Conservation (phyloP, 345 rosid genomes). For the Rhodamnia rubescens region DNA sequence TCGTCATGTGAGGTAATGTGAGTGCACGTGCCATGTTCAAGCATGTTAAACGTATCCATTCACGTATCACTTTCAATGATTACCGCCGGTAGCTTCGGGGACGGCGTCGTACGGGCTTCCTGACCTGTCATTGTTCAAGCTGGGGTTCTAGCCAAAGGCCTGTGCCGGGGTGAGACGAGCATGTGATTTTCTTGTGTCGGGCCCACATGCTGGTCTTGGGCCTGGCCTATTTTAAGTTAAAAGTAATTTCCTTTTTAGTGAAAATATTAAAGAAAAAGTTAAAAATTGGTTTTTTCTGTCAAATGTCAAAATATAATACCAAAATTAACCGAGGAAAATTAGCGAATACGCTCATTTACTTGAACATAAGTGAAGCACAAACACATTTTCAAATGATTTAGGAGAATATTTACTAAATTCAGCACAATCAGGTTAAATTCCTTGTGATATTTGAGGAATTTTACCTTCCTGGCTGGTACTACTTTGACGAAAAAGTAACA, state of each 20-base stretch:
- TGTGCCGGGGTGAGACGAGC: not conserved
- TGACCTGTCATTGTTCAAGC: not conserved
- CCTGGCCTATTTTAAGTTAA: not conserved
- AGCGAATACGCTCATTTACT: not conserved
- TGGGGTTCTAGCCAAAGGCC: not conserved
- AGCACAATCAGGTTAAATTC: not conserved
- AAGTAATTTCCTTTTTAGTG: not conserved
- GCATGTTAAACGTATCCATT: not conserved
- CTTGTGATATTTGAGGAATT: not conserved
- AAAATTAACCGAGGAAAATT: not conserved
- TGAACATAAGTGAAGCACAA: not conserved
- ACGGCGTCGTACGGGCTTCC: not conserved
- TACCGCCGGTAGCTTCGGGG: not conserved
- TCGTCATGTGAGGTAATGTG: not conserved
- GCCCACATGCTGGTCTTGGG: not conserved
- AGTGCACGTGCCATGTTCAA: not conserved
- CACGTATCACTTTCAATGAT: not conserved
- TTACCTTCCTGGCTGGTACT: not conserved
- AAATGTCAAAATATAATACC: not conserved
- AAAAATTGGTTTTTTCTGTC: not conserved
- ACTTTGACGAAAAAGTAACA: not conserved
- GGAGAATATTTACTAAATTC: not conserved
- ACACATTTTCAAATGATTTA: not conserved
- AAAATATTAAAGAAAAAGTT: not conserved
- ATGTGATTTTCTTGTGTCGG: not conserved